Conservation (phyloP, 257 asterid species). For the Nicotiana otophora region DNA sequence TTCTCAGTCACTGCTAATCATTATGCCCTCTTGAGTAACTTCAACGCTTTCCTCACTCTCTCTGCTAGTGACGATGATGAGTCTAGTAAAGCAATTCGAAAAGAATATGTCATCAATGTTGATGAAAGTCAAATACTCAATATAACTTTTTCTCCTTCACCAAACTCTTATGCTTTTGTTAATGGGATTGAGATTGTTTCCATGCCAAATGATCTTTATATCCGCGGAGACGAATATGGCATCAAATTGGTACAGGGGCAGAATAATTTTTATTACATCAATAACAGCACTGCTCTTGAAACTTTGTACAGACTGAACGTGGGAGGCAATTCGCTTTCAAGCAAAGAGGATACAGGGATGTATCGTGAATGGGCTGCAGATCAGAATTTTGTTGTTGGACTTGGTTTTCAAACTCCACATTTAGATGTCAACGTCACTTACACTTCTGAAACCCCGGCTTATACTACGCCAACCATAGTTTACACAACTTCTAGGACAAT, state of each 20-base stretch:
- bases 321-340: conserved; percentile 14
- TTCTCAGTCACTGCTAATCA: conserved; percentile 38
- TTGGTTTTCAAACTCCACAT: not conserved
- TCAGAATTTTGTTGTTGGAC: not conserved
- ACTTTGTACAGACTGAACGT: conserved; percentile 45
- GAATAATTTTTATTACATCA: not conserved
- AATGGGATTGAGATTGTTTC: conserved; percentile 67
- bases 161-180: conserved; percentile 40
- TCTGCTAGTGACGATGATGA: not conserved
- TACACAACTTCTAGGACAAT: conserved; percentile 29
- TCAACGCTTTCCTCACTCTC: conserved; percentile 26
- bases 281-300: conserved; percentile 29
- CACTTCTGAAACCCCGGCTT: conserved; percentile 23
- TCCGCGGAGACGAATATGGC: conserved; percentile 9
- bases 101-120: conserved; percentile 31
- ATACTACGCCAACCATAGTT: conserved; percentile 42
- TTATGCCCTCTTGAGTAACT: conserved; percentile 34
- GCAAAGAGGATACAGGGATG: conserved; percentile 41
- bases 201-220: conserved; percentile 33
- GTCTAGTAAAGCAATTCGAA: not conserved
- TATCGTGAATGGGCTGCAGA: conserved; percentile 40
- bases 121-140: conserved; percentile 17
- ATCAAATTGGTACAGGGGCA: not conserved
- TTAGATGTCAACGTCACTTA: conserved; percentile 12
- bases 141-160: conserved; percentile 33